Percentiles rank a stretch among this genome's conserved stretches.
Evolutionary conservation across 148 eudicot species (phyloP).

Genomic region (Camellia sinensis): DNA sequence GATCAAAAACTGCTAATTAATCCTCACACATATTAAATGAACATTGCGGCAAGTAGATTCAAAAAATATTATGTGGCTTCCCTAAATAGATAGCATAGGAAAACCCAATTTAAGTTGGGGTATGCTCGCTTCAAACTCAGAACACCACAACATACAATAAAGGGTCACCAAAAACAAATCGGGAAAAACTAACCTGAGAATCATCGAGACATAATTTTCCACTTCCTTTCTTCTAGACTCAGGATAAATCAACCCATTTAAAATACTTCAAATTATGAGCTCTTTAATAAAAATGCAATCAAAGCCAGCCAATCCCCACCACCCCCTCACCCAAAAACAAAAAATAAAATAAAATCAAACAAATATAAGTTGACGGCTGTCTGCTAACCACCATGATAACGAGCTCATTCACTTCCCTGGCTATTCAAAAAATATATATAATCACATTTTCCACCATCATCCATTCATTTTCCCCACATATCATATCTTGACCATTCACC

Average conservation of each 20-base stretch:
- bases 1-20: background rate
- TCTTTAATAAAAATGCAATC: background rate
- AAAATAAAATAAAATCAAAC: background rate
- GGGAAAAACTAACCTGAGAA: constrained; percentile 3
- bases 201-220: background rate
- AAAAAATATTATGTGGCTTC: background rate
- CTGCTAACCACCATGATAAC: background rate
- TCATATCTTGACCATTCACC: background rate
- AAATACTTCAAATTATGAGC: background rate
- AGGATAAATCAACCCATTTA: background rate
- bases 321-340: background rate
- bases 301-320: background rate
- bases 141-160: background rate
- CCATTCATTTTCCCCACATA: background rate
- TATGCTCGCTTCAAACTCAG: background rate
- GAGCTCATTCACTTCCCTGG: background rate
- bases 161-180: constrained; percentile 1
- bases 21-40: background rate
- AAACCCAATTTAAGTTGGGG: background rate
- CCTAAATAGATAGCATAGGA: background rate
- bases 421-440: background rate
- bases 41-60: background rate
- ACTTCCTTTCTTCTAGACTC: background rate
- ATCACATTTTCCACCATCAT: background rate
- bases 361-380: background rate